Evolutionary conservation across 2,329 filamentous ascomycete genomes (phyloP).

Genomic region (Aspergillus nomiae): DNA sequence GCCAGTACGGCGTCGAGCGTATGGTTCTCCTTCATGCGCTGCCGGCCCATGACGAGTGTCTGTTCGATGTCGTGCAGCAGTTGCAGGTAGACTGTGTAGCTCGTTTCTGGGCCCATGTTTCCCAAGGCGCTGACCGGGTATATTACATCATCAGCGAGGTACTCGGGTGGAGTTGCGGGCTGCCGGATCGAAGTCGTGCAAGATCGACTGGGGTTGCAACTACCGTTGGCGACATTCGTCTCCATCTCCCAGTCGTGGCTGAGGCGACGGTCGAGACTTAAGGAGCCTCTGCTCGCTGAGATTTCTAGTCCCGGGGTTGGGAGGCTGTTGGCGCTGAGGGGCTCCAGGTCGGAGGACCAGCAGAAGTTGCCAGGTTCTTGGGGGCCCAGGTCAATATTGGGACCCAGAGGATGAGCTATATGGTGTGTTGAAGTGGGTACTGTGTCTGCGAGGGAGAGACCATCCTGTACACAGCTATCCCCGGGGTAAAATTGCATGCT

Average conservation of each 20-base stretch:
- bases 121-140: background rate
- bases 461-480: background rate
- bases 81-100: constrained; percentile 9
- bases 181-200: constrained; percentile 4
- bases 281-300: background rate
- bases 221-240: constrained; percentile 6
- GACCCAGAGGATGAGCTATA: background rate
- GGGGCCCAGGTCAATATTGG: background rate
- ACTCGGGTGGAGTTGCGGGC: constrained; percentile 5
- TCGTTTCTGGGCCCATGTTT: background rate
- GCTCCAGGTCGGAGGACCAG: constrained; percentile 13
- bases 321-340: background rate
- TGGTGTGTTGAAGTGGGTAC: background rate
- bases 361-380: constrained; percentile 4
- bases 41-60: constrained; percentile 8
- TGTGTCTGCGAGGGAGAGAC: background rate
- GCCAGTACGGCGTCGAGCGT: constrained; percentile 14
- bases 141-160: background rate
- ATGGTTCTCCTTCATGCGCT: background rate
- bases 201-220: constrained; percentile 1
- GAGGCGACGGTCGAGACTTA: background rate
- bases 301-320: background rate
- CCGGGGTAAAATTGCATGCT: constrained; percentile 1
- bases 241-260: constrained; percentile 16
- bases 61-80: constrained; percentile 18